Evolutionary conservation across 2,329 filamentous ascomycete genomes (phyloP), one percentile per base, ranked within the genome.

Genomic region (Furcasterigmium sp.): DNA sequence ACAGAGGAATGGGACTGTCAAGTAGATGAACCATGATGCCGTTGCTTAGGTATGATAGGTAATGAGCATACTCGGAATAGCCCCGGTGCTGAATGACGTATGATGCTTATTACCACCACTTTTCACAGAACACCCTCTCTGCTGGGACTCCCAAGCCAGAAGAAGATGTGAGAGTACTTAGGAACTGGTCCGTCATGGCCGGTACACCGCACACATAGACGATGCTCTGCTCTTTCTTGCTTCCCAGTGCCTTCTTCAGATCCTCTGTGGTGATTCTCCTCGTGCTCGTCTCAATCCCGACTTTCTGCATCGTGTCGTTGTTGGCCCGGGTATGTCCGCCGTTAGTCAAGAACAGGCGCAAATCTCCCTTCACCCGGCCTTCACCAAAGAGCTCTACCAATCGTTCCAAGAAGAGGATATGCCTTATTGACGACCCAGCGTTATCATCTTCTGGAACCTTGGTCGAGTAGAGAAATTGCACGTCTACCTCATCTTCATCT

Each of bases 181-280:
- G 78, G 51, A 85, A 72, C 39, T 75, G 70, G 56, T 88, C 85
- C 2, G 82, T 87, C 84, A 87, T 87, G 3, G 53, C 52, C 10
- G 80, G 81, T 13, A 83, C 75, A 1, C 84, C 84, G 54, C 85
- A 88, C 1, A 88, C 63, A 57, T 87, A 88, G 11, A 80, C 77
- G 4, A 82, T 67, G 1, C 57, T 50, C 39, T 61, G 32, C 8
- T 44, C 41, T 3, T 46, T 65, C 19, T 65, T 59, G 5, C 54
- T 51, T 2, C 62, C 61, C 1, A 76, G 45, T 0, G 65, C 69
- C 1, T 56, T 55, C 7, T 56, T 52, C 4, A 80, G 48, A 50
- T 80, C 73, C 0, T 55, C 50, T 2, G 62, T 39, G 0, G 54
- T 58, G 32, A 80, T 68, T 21, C 78, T n/a, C 7, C 37, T 19